Evolutionary conservation across 768 basidiomycete species (phyloP).

Genomic region (Suillus paluster): DNA sequence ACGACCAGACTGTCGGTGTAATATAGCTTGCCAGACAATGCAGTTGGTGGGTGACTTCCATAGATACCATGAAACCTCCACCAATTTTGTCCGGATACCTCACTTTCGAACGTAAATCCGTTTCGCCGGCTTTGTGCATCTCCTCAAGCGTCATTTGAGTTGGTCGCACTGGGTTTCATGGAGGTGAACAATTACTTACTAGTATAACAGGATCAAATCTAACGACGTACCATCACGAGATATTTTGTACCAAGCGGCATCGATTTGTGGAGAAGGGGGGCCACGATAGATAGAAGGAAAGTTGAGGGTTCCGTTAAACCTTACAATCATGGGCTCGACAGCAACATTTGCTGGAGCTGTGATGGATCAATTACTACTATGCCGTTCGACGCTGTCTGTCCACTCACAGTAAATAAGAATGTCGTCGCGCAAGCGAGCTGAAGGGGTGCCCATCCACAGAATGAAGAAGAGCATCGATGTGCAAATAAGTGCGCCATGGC

Average conservation of each 20-base stretch:
- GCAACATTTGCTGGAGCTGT: constrained; percentile 16
- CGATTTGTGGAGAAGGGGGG: too few relatives aligned
- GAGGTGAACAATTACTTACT: not conserved
- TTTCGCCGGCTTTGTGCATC: constrained; percentile 11
- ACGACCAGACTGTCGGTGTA: not conserved
- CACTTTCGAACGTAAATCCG: constrained; percentile 5
- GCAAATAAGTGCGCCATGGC: constrained; percentile 1
- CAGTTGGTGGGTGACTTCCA: constrained; percentile 17
- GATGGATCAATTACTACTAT: not conserved
- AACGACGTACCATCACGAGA: constrained; percentile 8
- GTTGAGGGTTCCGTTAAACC: constrained; percentile 10
- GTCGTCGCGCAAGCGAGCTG: not conserved
- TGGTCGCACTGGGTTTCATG: constrained; percentile 8
- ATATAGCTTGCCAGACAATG: constrained; percentile 13
- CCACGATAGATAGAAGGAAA: constrained; percentile 11
- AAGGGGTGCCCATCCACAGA: constrained; percentile 7
- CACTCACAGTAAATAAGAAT: not conserved
- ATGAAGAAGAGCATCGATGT: constrained; percentile 5
- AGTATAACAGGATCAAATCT: not conserved
- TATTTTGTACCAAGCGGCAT: too few relatives aligned
- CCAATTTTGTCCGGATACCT: constrained; percentile 13
- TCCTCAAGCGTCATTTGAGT: constrained; percentile 9
- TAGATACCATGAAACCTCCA: constrained; percentile 16
- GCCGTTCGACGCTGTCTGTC: not conserved
- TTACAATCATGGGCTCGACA: constrained; percentile 11